Evolutionary conservation across 2,329 filamentous ascomycete genomes (phyloP), one percentile per base, ranked within the genome.

Genomic region (Aspergillus sp.): DNA sequence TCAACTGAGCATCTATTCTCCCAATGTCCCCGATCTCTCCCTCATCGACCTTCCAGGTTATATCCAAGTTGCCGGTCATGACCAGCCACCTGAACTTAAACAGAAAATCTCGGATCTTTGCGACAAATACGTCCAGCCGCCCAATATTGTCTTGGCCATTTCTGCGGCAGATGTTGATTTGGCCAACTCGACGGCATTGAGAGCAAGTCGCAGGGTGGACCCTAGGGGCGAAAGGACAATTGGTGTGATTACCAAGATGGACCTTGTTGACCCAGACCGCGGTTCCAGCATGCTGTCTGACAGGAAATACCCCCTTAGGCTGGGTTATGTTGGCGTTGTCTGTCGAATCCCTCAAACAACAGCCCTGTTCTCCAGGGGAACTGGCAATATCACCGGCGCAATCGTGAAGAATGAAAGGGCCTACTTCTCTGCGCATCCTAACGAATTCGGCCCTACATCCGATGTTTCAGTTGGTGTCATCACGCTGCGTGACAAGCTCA

Each of bases 191-290:
- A 91, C 91, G 5, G 88, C 91, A 4, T 64, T 98, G 15, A 74
- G 88, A 47, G 86, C 91, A 12, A 94, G 88, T 45, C 75, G 91
- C 41, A 75, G 89, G 46, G 88, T 96, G 16, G 91, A 98, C 51
- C 91, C 91, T 1, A 74, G 91, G 39, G 91, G 91, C 34, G 91
- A 98, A 63, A 75, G 91, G 41, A 98, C 91, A 0, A 98, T 98
- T 52, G 91, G 91, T 27, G 91, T 98, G n/a, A 80, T 98, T 26
- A 98, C 91, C 3, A 98, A 98, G 66, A 95, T 98, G 89, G 91
- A 98, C 51, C 71, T 98, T 14, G 88, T 98, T 5, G 89, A 96
- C 46, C 73, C 91, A 3, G 67, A 69, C 5, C 78, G 89, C 36
- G 91, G 88, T 17, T 73, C 76, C 10, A 71, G 75, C 22, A 85